A percentile compares a stretch with the other conserved stretches of the same genome.
These are phyloP conservation scores for Abrus precatorius DNA, from an alignment of 306 rosid genomes.

Conservation along the genomic window DNA sequence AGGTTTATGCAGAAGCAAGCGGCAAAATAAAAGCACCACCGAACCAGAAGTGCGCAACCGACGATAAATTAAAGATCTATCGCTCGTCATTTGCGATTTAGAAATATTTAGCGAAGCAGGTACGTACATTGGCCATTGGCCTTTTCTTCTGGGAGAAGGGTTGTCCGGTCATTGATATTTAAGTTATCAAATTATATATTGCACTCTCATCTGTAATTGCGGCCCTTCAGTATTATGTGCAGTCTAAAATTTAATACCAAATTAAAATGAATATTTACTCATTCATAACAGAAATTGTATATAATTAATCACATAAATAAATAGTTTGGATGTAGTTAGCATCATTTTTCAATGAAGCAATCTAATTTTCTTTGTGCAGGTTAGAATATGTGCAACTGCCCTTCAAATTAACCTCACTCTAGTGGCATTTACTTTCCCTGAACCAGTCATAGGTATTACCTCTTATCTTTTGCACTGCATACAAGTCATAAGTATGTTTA, in stretches of 20 bases:
- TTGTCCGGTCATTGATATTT: not conserved
- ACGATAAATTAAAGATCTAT: not conserved
- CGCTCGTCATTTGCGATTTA: not conserved
- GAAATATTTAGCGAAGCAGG: not conserved
- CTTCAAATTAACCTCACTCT: conserved; percentile 3
- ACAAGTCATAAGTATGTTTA: not conserved
- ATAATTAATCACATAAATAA: not conserved
- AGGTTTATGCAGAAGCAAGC: conserved; percentile 20
- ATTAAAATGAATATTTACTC: not conserved
- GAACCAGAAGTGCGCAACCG: not conserved
- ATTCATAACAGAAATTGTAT: not conserved
- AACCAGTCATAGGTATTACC: not conserved
- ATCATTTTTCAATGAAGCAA: conserved; percentile 2
- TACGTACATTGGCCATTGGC: not conserved
- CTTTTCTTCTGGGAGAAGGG: not conserved
- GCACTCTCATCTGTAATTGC: not conserved
- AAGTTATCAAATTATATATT: not conserved
- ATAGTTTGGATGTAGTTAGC: not conserved
- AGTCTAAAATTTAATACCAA: not conserved
- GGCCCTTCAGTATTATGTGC: not conserved
- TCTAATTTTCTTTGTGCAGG: not conserved
- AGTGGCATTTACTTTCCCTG: not conserved
- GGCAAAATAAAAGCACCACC: conserved; percentile 30
- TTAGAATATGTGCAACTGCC: not conserved
- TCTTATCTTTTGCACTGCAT: conserved; percentile 1